These are phyloP conservation scores for Artemisia princeps DNA, from an alignment of 140 eudicot species.

Conservation along the genomic window DNA sequence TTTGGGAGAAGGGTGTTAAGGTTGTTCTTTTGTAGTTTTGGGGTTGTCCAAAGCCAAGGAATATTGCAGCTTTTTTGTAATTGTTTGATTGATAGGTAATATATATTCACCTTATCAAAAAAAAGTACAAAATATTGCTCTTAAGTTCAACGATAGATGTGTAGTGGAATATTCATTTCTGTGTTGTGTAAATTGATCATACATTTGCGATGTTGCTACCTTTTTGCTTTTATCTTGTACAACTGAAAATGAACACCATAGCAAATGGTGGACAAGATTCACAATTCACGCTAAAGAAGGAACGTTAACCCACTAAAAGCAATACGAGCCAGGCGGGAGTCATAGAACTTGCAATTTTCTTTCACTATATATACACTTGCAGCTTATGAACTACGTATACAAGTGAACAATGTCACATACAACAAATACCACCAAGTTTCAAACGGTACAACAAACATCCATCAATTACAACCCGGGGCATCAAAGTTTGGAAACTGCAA, in stretches of 20 bases:
- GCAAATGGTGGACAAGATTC: background rate
- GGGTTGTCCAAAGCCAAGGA: too few relatives aligned
- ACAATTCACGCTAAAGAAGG: conserved; percentile 3
- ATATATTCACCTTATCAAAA: too few relatives aligned
- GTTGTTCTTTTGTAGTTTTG: too few relatives aligned
- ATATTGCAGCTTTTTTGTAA: too few relatives aligned
- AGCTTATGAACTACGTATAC: background rate
- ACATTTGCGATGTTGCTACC: too few relatives aligned
- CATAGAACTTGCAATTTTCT: conserved; percentile 2
- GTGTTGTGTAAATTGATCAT: too few relatives aligned
- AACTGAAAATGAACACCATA: background rate
- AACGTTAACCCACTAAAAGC: background rate
- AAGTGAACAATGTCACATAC: conserved; percentile 13
- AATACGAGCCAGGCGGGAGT: background rate
- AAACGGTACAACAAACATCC: background rate
- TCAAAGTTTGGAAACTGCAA: conserved; percentile 54
- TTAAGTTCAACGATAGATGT: too few relatives aligned
- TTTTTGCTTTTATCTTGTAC: too few relatives aligned
- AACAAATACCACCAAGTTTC: conserved; percentile 10
- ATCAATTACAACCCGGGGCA: conserved; percentile 54
- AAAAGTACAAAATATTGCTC: too few relatives aligned
- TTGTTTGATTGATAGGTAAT: too few relatives aligned
- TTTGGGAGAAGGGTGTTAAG: too few relatives aligned
- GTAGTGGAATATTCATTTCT: too few relatives aligned
- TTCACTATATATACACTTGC: background rate